Percentiles rank a stretch among this genome's conserved stretches.
Conservation (phyloP, 2,329 filamentous ascomycete species). For the Colletotrichum sp. region DNA sequence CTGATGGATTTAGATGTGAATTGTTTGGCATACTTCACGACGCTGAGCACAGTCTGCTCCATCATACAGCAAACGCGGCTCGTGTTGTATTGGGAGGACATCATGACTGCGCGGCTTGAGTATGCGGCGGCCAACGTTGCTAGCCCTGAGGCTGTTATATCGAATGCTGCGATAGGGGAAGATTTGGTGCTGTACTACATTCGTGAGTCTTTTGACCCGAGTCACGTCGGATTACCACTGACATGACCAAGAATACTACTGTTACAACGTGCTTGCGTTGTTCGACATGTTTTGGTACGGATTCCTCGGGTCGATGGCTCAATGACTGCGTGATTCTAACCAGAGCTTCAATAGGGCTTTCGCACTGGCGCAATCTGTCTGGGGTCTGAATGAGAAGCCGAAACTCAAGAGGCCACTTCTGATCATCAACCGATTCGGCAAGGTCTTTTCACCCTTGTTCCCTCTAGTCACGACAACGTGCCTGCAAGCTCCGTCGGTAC, state of each 20-base stretch:
- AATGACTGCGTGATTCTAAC: rapidly evolving
- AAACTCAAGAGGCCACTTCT: neutral
- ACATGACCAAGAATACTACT: neutral
- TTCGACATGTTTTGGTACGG: neutral
- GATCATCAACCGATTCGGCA: neutral
- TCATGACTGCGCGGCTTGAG: neutral
- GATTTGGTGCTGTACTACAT: neutral
- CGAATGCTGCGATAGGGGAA: neutral
- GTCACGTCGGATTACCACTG: neutral
- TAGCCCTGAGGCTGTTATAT: neutral
- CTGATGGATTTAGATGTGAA: neutral
- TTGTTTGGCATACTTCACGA: neutral
- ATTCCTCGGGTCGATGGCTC: rapidly evolving
- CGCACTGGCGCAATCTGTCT: conserved; percentile 6
- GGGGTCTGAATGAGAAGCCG: neutral
- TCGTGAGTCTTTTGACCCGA: neutral
- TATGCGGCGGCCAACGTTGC: neutral
- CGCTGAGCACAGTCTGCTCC: neutral
- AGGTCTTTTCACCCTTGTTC: neutral
- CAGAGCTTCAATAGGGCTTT: neutral
- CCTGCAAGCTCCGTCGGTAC: neutral
- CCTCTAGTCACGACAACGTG: neutral
- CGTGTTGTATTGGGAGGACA: neutral
- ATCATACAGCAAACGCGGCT: neutral
- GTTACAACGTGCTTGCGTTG: neutral